Evolutionary conservation across 2,329 filamentous ascomycete species (phyloP).

Genomic region (Shiraia sp.): DNA sequence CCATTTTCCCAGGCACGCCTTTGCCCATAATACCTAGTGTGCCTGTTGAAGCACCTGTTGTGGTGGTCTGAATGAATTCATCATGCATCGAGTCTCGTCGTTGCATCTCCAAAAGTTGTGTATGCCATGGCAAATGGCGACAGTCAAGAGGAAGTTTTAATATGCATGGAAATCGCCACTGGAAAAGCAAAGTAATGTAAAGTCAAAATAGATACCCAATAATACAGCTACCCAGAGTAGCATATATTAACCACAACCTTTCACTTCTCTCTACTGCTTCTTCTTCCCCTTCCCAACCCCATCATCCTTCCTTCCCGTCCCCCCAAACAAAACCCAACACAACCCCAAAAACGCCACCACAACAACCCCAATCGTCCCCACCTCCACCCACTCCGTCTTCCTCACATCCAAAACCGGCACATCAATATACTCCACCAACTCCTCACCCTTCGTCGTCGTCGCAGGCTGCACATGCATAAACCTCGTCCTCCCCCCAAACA

Average conservation of each 20-base stretch:
- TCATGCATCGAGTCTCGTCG: too few species aligned
- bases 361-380: constrained; percentile 49
- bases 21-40: constrained; percentile 27
- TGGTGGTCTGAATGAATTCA: constrained; percentile 21
- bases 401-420: constrained; percentile 50
- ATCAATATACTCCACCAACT: constrained; percentile 38
- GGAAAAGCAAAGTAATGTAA: too few species aligned
- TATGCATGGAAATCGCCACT: too few species aligned
- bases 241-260: too few species aligned
- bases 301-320: constrained; percentile 5
- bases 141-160: too few species aligned
- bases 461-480: constrained; percentile 80
- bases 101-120: too few species aligned
- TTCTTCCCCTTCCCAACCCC: constrained; percentile 27
- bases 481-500: constrained; percentile 75
- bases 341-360: constrained; percentile 51
- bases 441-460: constrained; percentile 21
- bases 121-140: too few species aligned
- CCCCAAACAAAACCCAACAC: constrained; percentile 46
- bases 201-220: too few species aligned
- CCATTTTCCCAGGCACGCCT: constrained; percentile 52
- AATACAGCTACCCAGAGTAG: too few species aligned
- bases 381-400: constrained; percentile 43
- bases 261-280: constrained; percentile 19
- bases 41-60: constrained; percentile 25